These are phyloP conservation scores for Rubia occidens DNA, from an alignment of 305 asterid species.

Conservation along the genomic window DNA sequence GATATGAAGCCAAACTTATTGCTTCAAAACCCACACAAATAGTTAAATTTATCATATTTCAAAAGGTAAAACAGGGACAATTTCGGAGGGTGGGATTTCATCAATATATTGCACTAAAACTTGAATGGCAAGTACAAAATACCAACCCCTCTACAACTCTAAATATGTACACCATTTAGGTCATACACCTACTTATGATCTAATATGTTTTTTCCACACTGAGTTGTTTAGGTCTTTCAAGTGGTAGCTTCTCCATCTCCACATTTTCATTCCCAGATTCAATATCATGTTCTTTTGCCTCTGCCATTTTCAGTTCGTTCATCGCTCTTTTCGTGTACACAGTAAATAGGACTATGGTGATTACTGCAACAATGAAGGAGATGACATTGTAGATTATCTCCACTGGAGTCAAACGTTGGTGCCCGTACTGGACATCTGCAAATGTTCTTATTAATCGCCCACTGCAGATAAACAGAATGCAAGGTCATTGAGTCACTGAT, in stretches of 20 bases:
- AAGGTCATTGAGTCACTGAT: background rate
- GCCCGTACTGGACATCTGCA: constrained; percentile 54
- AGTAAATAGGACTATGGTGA: constrained; percentile 44
- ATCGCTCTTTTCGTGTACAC: constrained; percentile 53
- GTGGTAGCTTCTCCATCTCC: constrained; percentile 35
- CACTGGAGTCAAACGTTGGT: constrained; percentile 44
- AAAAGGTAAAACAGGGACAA: background rate
- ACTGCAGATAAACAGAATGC: constrained; percentile 29
- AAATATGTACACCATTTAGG: constrained; percentile 29
- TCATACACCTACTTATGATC: constrained; percentile 5
- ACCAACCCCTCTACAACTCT: constrained; percentile 11
- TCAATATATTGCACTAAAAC: background rate
- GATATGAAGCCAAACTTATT: too few species aligned
- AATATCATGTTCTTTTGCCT: constrained; percentile 21
- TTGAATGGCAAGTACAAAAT: constrained; percentile 14
- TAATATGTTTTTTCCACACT: constrained; percentile 21
- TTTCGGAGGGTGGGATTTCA: background rate
- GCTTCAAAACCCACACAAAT: too few species aligned
- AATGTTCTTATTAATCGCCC: constrained; percentile 64
- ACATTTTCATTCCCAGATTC: constrained; percentile 11
- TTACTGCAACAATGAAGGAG: constrained; percentile 48
- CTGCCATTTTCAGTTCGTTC: constrained; percentile 38
- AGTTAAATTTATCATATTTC: background rate
- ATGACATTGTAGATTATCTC: constrained; percentile 54
- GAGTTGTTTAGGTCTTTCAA: constrained; percentile 29